Percentiles rank a stretch among this genome's conserved stretches.
Conservation (phyloP, 805 yeast species). For the Candida caryicola region DNA sequence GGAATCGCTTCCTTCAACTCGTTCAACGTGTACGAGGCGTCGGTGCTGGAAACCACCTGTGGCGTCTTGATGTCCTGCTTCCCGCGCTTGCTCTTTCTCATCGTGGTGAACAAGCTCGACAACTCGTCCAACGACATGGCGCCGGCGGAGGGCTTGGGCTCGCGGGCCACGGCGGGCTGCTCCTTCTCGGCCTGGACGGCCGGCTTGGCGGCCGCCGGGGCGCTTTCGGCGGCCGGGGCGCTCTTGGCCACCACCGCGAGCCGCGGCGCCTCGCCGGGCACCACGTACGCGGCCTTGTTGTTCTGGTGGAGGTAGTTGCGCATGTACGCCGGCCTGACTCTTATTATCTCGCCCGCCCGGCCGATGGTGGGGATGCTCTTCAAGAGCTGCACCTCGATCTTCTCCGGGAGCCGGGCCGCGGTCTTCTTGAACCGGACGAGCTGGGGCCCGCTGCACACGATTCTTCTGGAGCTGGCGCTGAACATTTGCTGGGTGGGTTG, state of each 20-base stretch:
- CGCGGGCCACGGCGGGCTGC: conserved; percentile 4
- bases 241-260: conserved; percentile 38
- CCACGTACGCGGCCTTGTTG: conserved; percentile 73
- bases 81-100: conserved; percentile 18
- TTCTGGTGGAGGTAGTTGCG: conserved; percentile 67
- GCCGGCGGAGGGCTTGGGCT: conserved; percentile 12
- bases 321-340: conserved; percentile 80
- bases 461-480: not conserved
- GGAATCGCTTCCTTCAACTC: conserved; percentile 35
- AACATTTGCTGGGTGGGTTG: not conserved
- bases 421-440: conserved; percentile 14
- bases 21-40: conserved; percentile 22
- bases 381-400: conserved; percentile 72
- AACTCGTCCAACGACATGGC: conserved; percentile 40
- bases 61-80: conserved; percentile 3
- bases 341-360: conserved; percentile 64
- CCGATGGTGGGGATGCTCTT: conserved; percentile 66
- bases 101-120: conserved; percentile 31
- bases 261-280: conserved; percentile 32
- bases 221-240: conserved; percentile 3
- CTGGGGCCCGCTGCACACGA: not conserved
- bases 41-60: conserved; percentile 14
- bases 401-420: conserved; percentile 24
- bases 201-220: no score
- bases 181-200: conserved; percentile 3